phyloP scores from a whole-genome alignment of 2,329 filamentous ascomycete genomes.

The Aspergillus texensis region DNA sequence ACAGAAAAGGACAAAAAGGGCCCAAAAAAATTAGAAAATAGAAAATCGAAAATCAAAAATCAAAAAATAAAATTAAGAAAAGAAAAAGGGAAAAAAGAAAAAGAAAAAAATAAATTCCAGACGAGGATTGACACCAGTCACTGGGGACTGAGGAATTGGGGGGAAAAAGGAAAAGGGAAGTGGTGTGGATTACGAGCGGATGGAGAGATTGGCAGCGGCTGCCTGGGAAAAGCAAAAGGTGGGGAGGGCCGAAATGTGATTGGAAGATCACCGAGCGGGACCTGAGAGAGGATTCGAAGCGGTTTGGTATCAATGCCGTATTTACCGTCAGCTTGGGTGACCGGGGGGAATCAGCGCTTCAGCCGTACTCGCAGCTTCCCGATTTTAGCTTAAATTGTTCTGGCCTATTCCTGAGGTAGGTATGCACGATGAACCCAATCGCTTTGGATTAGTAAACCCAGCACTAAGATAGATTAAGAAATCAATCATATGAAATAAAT shows the following conservation, averaged over 20 bases:
- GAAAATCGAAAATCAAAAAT: constrained; percentile 19
- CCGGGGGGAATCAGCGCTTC: not conserved
- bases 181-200: not conserved
- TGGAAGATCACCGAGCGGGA: constrained; percentile 26
- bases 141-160: not conserved
- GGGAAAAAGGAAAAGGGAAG: not conserved
- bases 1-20: constrained; percentile 17
- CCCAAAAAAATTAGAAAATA: constrained; percentile 20
- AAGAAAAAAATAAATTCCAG: constrained; percentile 11
- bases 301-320: constrained; percentile 11
- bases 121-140: constrained; percentile 15
- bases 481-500: not conserved
- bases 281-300: constrained; percentile 18
- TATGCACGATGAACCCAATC: constrained; percentile 6
- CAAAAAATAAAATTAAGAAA: constrained; percentile 22
- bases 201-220: constrained; percentile 11
- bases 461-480: not conserved
- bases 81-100: constrained; percentile 15
- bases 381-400: constrained; percentile 4
- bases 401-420: not conserved
- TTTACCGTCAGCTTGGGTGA: constrained; percentile 11
- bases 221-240: constrained; percentile 18
- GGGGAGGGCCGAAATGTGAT: constrained; percentile 19
- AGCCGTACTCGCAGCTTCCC: constrained; percentile 10
- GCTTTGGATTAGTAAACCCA: not conserved